A percentile compares a stretch with the other conserved stretches of the same genome.
Evolutionary conservation across 78 protist genomes (phyloP).

Genomic region (Diacronema lutheri): DNA sequence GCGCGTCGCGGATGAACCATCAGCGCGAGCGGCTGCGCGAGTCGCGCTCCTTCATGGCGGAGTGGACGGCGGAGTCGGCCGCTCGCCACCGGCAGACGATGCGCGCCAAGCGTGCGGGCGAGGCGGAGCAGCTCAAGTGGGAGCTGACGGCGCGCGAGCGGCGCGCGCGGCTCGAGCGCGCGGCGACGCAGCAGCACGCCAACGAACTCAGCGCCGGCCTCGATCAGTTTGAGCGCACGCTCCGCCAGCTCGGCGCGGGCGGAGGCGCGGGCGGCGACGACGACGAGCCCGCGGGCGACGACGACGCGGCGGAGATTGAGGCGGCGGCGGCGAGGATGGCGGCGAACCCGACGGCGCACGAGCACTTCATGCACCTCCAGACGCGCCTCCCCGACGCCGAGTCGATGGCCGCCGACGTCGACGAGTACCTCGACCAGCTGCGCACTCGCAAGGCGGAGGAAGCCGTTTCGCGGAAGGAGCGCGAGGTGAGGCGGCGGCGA

Average conservation of each 20-base stretch:
- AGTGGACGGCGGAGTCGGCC: background rate
- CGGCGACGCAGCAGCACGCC: background rate
- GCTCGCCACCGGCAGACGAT: background rate
- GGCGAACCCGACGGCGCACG: background rate
- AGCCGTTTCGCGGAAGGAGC: conserved; percentile 13
- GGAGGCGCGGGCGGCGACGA: background rate
- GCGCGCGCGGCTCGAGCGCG: background rate
- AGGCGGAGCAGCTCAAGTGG: background rate
- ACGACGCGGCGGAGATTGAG: background rate
- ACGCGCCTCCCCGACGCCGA: background rate
- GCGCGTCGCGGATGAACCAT: background rate
- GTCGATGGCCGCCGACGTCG: background rate
- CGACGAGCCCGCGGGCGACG: background rate
- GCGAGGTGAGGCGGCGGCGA: conserved; percentile 35
- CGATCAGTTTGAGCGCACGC: conserved; percentile 12
- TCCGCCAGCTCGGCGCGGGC: background rate
- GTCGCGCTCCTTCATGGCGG: background rate
- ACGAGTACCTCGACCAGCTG: background rate
- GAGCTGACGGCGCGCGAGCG: background rate
- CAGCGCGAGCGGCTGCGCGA: background rate
- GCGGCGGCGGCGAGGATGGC: background rate
- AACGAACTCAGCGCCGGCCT: background rate
- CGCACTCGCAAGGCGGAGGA: conserved; percentile 2
- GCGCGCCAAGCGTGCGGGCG: background rate
- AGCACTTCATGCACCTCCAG: background rate